Conservation (phyloP, 2,329 filamentous ascomycete species). For the Diatrype stigma region DNA sequence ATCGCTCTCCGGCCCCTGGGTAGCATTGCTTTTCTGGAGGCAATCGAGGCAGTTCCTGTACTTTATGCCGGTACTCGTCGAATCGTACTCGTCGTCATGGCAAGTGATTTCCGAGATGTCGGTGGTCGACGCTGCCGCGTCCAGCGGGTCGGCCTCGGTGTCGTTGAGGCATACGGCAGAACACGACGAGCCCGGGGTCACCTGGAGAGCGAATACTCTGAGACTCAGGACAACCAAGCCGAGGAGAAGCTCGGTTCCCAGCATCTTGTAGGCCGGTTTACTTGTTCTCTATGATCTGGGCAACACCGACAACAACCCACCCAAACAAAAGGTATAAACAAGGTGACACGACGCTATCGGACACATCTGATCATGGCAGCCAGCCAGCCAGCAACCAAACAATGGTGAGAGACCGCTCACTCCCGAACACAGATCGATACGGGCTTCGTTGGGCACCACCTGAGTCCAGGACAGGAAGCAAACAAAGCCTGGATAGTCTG, state of each 20-base stretch:
- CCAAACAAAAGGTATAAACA: slow-evolving; percentile 3
- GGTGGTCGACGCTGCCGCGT: slow-evolving; percentile 36
- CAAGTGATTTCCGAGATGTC: slow-evolving; percentile 45
- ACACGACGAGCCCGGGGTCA: slow-evolving; percentile 49
- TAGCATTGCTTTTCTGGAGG: slow-evolving; percentile 40
- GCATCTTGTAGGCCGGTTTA: slow-evolving; percentile 1
- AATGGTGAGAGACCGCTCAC: no score
- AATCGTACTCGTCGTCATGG: slow-evolving; percentile 35
- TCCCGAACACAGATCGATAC: background rate
- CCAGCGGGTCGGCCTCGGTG: slow-evolving; percentile 26
- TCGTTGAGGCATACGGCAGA: slow-evolving; percentile 42
- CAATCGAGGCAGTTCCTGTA: slow-evolving; percentile 45
- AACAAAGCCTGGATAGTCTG: background rate
- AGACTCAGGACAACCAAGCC: slow-evolving; percentile 12
- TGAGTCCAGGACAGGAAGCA: background rate
- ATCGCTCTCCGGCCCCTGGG: slow-evolving; percentile 37
- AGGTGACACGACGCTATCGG: slow-evolving; percentile 2
- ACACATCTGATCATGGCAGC: slow-evolving; percentile 6
- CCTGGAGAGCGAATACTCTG: slow-evolving; percentile 33
- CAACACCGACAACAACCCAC: slow-evolving; percentile 4
- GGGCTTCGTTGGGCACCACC: background rate
- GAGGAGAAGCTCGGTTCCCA: slow-evolving; percentile 10
- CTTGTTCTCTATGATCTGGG: background rate
- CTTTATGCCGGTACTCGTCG: slow-evolving; percentile 35
- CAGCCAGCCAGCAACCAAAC: no score